These are phyloP conservation scores for Vigna reflexopilosa DNA, from an alignment of 306 rosid genomes.

Conservation along the genomic window DNA sequence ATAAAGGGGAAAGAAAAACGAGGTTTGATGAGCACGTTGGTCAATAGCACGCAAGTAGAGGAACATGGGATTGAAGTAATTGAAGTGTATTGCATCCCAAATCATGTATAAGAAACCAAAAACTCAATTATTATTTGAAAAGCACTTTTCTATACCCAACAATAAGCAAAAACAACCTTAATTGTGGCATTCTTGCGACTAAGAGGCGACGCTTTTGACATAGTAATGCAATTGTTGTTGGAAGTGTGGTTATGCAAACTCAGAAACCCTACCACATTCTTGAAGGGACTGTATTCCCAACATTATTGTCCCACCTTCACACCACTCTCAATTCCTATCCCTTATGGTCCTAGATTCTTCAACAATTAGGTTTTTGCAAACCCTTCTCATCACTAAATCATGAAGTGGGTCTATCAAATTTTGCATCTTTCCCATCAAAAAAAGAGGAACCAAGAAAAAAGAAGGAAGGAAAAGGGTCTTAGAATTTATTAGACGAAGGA, in stretches of 20 bases:
- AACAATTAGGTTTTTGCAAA: conserved; percentile 37
- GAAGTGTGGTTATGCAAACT: conserved; percentile 22
- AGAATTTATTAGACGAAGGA: neutral
- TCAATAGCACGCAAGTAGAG: conserved; percentile 18
- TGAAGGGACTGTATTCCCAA: conserved; percentile 34
- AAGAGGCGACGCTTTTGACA: neutral
- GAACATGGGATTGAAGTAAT: neutral
- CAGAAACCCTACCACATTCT: conserved; percentile 43
- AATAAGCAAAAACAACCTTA: neutral
- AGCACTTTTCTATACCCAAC: conserved; percentile 13
- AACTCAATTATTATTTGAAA: neutral
- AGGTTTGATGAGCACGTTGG: conserved; percentile 27
- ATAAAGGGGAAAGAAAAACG: conserved; percentile 20
- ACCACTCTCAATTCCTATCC: conserved; percentile 41
- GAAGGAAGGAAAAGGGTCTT: neutral
- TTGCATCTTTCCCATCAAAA: conserved; percentile 43
- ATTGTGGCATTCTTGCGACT: neutral
- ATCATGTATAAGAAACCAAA: conserved; percentile 3
- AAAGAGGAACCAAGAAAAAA: neutral
- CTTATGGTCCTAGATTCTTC: conserved; percentile 48
- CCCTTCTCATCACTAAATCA: conserved; percentile 41
- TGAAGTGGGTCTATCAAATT: conserved; percentile 45
- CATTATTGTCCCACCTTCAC: conserved; percentile 39
- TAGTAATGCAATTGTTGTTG: conserved; percentile 2
- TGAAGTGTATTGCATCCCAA: neutral